phyloP scores from a whole-genome alignment of 2,329 filamentous ascomycete species.

The Pseudopyrenochaeta lycopersici region DNA sequence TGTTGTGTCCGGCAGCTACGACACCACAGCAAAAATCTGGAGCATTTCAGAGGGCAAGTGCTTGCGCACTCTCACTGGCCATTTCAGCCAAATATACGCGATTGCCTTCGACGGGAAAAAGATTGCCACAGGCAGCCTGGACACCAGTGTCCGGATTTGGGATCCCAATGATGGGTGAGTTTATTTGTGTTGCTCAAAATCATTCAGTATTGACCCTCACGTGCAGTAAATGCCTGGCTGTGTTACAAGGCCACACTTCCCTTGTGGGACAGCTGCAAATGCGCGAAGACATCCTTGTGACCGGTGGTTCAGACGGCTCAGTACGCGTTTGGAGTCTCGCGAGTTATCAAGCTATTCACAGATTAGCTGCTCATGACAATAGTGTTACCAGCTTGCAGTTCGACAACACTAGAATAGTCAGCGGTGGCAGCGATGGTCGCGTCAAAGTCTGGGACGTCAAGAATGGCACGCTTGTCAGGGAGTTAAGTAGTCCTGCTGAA shows the following conservation, averaged over 20 bases:
- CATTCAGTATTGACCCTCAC: constrained; percentile 17
- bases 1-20: constrained; percentile 97
- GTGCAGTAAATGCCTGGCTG: constrained; percentile 76
- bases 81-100: constrained; percentile 99
- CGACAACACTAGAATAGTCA: constrained; percentile 93
- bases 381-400: constrained; percentile 98
- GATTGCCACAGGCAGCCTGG: constrained; percentile 93
- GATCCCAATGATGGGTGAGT: constrained; percentile 85
- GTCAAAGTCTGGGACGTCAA: constrained; percentile 99
- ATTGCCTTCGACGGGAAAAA: constrained; percentile 95
- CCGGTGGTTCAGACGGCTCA: constrained; percentile 93
- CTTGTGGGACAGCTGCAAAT: constrained; percentile 97
- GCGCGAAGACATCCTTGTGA: constrained; percentile 92
- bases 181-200: constrained; percentile 23
- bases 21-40: constrained; percentile 97
- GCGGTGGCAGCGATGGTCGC: constrained; percentile 93
- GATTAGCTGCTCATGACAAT: constrained; percentile 95
- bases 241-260: constrained; percentile 95
- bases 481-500: constrained; percentile 89
- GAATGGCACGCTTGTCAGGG: constrained; percentile 87
- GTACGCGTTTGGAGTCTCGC: constrained; percentile 96
- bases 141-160: constrained; percentile 98
- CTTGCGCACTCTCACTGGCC: constrained; percentile 86
- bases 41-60: constrained; percentile 96
- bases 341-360: constrained; percentile 89